These are phyloP conservation scores for Nannizzia gypsea DNA, from an alignment of 2,329 filamentous ascomycete species.

Conservation along the genomic window DNA sequence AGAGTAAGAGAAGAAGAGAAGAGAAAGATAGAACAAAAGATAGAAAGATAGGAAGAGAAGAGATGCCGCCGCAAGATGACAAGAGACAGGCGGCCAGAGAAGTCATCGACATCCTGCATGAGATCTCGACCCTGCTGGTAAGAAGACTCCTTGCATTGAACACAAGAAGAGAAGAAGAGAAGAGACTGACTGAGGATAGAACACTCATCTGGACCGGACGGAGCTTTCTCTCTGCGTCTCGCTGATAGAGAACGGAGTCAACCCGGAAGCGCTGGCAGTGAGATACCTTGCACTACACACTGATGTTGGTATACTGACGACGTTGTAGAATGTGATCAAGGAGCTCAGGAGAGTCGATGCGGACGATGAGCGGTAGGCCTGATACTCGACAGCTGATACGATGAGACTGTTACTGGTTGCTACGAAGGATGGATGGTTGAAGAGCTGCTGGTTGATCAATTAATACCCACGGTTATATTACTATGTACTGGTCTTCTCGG, in stretches of 20 bases:
- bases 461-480: no score
- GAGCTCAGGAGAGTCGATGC: slow-evolving; percentile 22
- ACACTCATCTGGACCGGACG: slow-evolving; percentile 82
- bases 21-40: neutral
- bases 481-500: slow-evolving; percentile 3
- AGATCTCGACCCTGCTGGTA: slow-evolving; percentile 39
- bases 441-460: no score
- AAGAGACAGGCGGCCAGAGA: slow-evolving; percentile 41
- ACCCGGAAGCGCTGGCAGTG: slow-evolving; percentile 88
- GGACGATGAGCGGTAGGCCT: neutral
- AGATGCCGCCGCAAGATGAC: slow-evolving; percentile 34
- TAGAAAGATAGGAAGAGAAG: neutral
- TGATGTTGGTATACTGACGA: neutral
- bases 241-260: slow-evolving; percentile 92
- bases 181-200: slow-evolving; percentile 42
- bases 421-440: no score
- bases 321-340: slow-evolving; percentile 34
- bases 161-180: no score
- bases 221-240: slow-evolving; percentile 92
- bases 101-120: slow-evolving; percentile 41
- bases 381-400: neutral
- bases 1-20: neutral
- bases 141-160: neutral
- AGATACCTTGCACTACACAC: slow-evolving; percentile 7
- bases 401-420: neutral